These are phyloP conservation scores for Chrysoporthe austroafricana DNA, from an alignment of 2,329 filamentous ascomycete species.

Conservation along the genomic window DNA sequence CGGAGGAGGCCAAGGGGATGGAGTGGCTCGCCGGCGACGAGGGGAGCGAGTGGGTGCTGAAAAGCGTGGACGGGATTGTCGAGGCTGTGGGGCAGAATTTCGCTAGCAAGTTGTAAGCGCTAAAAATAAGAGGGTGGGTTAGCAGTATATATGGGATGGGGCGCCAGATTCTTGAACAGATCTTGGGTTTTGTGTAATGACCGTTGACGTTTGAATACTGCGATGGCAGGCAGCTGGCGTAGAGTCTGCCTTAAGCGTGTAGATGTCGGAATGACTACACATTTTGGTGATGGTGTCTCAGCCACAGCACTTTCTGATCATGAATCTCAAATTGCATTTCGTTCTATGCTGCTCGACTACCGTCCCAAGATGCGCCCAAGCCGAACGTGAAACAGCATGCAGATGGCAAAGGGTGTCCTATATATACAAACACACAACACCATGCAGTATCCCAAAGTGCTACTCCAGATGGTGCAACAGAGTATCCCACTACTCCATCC, in stretches of 20 bases:
- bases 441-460: not conserved
- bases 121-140: not conserved
- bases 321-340: not conserved
- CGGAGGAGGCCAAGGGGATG: slow-evolving; percentile 39
- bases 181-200: no score
- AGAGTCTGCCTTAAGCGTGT: no score
- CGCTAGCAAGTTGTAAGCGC: slow-evolving; percentile 37
- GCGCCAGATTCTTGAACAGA: not conserved
- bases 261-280: no score
- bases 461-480: no score
- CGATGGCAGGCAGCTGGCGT: no score
- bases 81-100: slow-evolving; percentile 51
- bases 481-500: slow-evolving; percentile 38
- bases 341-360: not conserved
- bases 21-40: slow-evolving; percentile 51
- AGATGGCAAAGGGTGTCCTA: not conserved
- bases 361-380: not conserved
- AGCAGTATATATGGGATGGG: not conserved
- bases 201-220: no score
- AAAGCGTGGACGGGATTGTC: slow-evolving; percentile 48
- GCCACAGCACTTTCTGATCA: no score
- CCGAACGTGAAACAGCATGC: not conserved
- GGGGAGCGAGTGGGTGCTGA: slow-evolving; percentile 52
- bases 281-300: no score
- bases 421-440: not conserved